Evolutionary conservation across 225 moss, liverwort and hornwort species (phyloP), one percentile per base, ranked within the genome.

Genomic region (Polytrichum formosum): DNA sequence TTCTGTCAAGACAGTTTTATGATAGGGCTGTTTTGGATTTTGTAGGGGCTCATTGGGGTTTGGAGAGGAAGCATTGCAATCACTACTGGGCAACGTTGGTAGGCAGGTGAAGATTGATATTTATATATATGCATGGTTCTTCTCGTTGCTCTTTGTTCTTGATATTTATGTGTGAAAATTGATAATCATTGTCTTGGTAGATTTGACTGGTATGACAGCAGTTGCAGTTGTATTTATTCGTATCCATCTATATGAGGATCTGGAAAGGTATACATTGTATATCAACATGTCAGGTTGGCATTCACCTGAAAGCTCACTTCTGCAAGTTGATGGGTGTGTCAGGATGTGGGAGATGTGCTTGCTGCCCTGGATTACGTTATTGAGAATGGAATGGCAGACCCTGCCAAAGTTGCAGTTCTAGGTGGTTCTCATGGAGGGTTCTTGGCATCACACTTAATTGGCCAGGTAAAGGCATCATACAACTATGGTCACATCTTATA

Each of bases 361-460:
- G 78, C 76, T 76, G 92, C 97, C 56, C 70, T 97, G 33, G 86
- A 97, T 80, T 82, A 91, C 65, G 85, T 94, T 22, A 83, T 94
- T 72, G 81, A 88, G 59, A 83, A 88, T 61, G 92, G 89, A 74
- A 80, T 90, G 77, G 94, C 91, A 55, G 94, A 97, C 67, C 84
- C 94, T 64, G 71, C 79, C 61, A 92, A 72, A 73, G 89, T 97
- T 68, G 94, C 89, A 72, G 90, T 97, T 66, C 64, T 97, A 67
- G 97, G 97, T 75, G 97, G 97, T 73, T 97, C 97, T 56, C 97
- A 98, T 80, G 94, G 94, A 63, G 97, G 97, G 56, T 98, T 98
- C 72, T 79, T 98, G 74, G 88, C 90, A 18, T 86, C 85, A 70
- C 97, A 97, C 74, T 83, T 97, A 27, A 81, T 97, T 69, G 97